A percentile compares a stretch with the other conserved stretches of the same genome.
phyloP scores from a whole-genome alignment of 2,329 filamentous ascomycete species.

The Fusarium lateritium region DNA sequence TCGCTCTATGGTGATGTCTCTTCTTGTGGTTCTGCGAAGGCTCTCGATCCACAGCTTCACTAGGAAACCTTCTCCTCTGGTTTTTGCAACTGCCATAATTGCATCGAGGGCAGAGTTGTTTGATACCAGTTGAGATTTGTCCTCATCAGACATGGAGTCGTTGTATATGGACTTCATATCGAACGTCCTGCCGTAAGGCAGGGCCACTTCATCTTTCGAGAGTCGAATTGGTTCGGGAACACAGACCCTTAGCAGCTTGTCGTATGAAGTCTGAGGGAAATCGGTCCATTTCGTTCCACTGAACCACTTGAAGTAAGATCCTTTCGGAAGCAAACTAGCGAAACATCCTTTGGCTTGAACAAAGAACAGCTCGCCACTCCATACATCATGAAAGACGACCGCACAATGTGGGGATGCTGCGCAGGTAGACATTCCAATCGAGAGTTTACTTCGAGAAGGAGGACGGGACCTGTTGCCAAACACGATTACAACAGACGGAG shows the following conservation, averaged over 20 bases:
- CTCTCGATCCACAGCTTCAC: slow-evolving; percentile 3
- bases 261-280: not conserved
- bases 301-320: slow-evolving; percentile 3
- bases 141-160: not conserved
- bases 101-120: not conserved
- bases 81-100: not conserved
- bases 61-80: not conserved
- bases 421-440: not conserved
- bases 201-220: not conserved
- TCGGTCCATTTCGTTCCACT: not conserved
- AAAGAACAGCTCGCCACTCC: not conserved
- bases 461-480: slow-evolving; percentile 1
- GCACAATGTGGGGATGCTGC: not conserved
- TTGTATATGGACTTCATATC: slow-evolving; percentile 4
- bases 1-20: not conserved
- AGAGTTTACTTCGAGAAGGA: not conserved
- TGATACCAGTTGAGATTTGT: not conserved
- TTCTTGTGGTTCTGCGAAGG: not conserved
- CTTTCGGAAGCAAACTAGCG: not conserved
- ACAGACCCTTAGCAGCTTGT: not conserved
- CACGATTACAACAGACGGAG: not conserved
- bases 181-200: not conserved
- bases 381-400: not conserved
- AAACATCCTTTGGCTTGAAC: slow-evolving; percentile 1
- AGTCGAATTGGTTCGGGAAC: not conserved